Evolutionary conservation across 73 alveolate species (phyloP), one percentile per base, ranked within the genome.

Genomic region (Paramecium caudatum): DNA sequence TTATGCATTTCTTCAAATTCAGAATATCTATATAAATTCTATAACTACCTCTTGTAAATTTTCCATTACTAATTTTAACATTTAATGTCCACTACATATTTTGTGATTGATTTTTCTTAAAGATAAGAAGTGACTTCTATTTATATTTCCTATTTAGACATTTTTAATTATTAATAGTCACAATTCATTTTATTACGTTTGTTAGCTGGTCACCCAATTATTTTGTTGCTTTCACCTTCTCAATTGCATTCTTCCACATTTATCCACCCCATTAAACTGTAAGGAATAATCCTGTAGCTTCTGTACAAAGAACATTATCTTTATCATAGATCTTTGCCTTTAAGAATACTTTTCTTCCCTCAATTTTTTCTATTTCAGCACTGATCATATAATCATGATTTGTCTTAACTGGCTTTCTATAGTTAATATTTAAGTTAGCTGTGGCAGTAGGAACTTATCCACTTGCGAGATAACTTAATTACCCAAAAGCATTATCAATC

Each of bases 181-280:
- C n/a, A n/a, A n/a, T n/a, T n/a, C n/a, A n/a, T n/a, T n/a, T n/a
- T n/a, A n/a, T n/a, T n/a, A n/a, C n/a, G n/a, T n/a, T n/a, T n/a
- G n/a, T n/a, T 55, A 5, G 23, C 16, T 65, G 27, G 17, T 65
- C 83, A 32, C 33, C 49, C 4, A 30, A 25, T 65, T 65, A 2
- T 65, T 36, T 32, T 65, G 1, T 34, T 15, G 16, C 25, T 10
- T 65, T 65, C 8, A 65, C 39, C 34, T 30, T 65, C 32, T 65
- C 83, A 32, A 65, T 17, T 12, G 50, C 50, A 65, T 32, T 36
- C 16, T 65, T 65, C 83, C 83, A 65, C 49, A 33, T 65, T 36
- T 65, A 12, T 3, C 83, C 74, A 19, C 92, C 93, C 90, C 93
- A 86, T 17, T 86, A 41, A 3, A 86, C 93, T 7, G 87, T 43